A percentile compares a stretch with the other conserved stretches of the same genome.
Conservation (phyloP, 2,329 filamentous ascomycete species). For the Rhytidhysteron rufulum region DNA sequence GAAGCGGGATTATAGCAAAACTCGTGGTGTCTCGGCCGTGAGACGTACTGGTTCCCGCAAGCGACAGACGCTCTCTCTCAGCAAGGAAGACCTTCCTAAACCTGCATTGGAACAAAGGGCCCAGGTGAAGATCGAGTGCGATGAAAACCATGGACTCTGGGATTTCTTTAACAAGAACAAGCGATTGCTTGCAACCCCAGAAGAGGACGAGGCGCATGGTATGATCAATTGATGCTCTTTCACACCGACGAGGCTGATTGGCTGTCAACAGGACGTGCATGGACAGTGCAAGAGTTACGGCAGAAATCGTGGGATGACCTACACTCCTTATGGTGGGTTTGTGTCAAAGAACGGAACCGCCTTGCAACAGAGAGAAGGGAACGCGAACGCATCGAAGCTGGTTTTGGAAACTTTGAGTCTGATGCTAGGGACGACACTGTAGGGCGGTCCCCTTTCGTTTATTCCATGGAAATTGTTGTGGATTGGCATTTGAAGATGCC, state of each 20-base stretch:
- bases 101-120: conserved; percentile 61
- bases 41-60: conserved; percentile 66
- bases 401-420: conserved; percentile 70
- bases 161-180: conserved; percentile 77
- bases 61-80: conserved; percentile 69
- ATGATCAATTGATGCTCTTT: too few species aligned
- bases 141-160: conserved; percentile 83
- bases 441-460: conserved; percentile 26
- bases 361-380: conserved; percentile 74
- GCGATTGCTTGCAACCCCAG: conserved; percentile 66
- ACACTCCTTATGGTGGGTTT: conserved; percentile 91
- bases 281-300: conserved; percentile 81
- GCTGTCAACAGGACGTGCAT: conserved; percentile 62
- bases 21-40: conserved; percentile 77
- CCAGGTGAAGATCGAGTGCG: conserved; percentile 54
- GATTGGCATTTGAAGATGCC: too few species aligned
- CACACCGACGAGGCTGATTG: conserved; percentile 5
- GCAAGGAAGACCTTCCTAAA: conserved; percentile 66
- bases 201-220: conserved; percentile 68
- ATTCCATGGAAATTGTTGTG: too few species aligned
- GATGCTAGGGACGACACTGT: conserved; percentile 63
- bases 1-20: conserved; percentile 70
- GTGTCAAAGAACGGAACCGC: conserved; percentile 84
- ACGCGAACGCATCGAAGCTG: conserved; percentile 62
- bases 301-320: conserved; percentile 92